Base-by-base conservation (phyloP, 306 rosid species). In the Gillenia trifoliata region DNA sequence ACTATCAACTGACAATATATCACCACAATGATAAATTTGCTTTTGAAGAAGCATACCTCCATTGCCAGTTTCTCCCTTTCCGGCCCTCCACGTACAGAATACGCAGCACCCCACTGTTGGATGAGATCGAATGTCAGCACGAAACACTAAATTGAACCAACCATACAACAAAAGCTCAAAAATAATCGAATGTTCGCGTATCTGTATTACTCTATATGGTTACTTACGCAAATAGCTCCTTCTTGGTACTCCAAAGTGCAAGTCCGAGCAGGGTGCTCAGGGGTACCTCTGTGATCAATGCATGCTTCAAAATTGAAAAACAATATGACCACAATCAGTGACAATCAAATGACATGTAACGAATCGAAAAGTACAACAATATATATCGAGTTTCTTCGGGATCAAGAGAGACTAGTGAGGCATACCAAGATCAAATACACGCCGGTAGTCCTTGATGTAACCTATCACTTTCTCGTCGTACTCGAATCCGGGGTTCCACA, bases 401-500 rank as follows among this genome's bases (percentile, higher is more conserved):
- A 25, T 6, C 34, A 3, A 17, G 43, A n/a, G 52, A 84, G 28
- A 26, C 34, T 28, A 28, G 20, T 2, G 74, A 41, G 41, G 16
- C 81, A 74, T 71, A 92, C 99, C 99, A 52, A 95, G 84, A 84
- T 95, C 99, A 79, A 95, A 95, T 8, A 92, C 98, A 38, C 99
- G 97, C 77, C 86, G 85, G 80, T 95, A 90, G 57, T 89, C 97
- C 86, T 88, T 92, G 26, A 95, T 95, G 79, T 36, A 95, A 41
- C 99, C 99, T 3, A 90, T 59, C 50, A 90, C 70, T 71, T 86
- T 95, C 83, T 95, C 97, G 55, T 92, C 92, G 8, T 81, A 95
- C 3, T 95, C 89, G 40, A 95, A 95, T 15, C 98, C 99, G 0
- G 97, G 96, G 86, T 92, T 95, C 99, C 99, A 95, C 66, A 88